phyloP scores from a whole-genome alignment of 768 basidiomycete genomes.

The Galerina sulciceps region DNA sequence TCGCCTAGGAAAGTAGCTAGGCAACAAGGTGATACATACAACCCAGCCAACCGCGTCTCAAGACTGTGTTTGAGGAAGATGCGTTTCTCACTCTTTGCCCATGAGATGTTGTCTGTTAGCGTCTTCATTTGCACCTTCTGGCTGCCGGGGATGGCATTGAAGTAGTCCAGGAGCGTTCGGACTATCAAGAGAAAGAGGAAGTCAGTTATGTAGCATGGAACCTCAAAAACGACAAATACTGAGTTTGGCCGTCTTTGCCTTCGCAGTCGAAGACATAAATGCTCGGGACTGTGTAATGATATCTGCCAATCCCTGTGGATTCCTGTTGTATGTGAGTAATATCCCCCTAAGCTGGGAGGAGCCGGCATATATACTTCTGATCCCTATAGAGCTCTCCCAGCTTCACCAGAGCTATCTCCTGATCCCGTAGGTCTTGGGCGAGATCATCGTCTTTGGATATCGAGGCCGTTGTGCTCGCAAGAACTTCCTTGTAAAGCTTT shows the following conservation, averaged over 20 bases:
- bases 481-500: conserved; percentile 72
- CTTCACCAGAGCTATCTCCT: conserved; percentile 84
- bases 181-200: conserved; percentile 47
- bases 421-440: conserved; percentile 70
- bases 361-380: conserved; percentile 60
- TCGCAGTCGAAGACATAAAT: conserved; percentile 94
- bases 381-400: conserved; percentile 89
- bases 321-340: conserved; percentile 48
- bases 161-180: conserved; percentile 91
- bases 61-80: conserved; percentile 96
- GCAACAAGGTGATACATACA: conserved; percentile 43
- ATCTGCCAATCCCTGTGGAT: conserved; percentile 83
- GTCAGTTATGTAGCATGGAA: not conserved
- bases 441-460: conserved; percentile 40
- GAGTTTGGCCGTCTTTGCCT: conserved; percentile 96
- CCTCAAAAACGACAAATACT: conserved; percentile 51
- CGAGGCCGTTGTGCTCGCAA: conserved; percentile 45
- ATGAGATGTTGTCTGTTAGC: conserved; percentile 88
- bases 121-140: conserved; percentile 80
- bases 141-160: conserved; percentile 77
- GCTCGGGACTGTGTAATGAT: conserved; percentile 82
- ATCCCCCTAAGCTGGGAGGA: not conserved
- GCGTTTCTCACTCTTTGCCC: conserved; percentile 91
- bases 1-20: not conserved
- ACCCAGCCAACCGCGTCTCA: conserved; percentile 82